Base-by-base conservation (phyloP, 177 flowering plant genomes). In the Vitis hybrid region DNA sequence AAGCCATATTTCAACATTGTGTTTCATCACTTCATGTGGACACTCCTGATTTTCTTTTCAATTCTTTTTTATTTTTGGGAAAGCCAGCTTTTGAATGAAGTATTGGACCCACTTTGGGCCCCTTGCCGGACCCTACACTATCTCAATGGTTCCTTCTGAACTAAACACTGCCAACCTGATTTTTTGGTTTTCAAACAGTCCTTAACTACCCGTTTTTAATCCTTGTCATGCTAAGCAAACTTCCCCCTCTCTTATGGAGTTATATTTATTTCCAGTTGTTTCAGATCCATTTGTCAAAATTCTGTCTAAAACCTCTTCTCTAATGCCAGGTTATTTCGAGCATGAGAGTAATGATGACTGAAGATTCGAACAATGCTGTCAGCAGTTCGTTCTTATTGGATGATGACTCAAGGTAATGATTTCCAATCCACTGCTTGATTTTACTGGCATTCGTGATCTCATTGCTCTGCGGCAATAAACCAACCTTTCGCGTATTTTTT, bases 321-420 rank as follows among this genome's bases (percentile, higher is more conserved):
- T 12, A 51, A 26, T 52, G 45, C 13, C 75, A 83, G 86, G 82
- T 83, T 65, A 83, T 83, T 67, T 72, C 82, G 34, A 80, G 77
- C 56, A 83, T 83, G 82, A 72, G 86, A 68, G 75, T 75, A 49
- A 66, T 81, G 78, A 81, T 83, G 86, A 79, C 83, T 2, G 86
- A 83, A 60, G 86, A 83, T 68, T 79, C 86, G 8, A 77, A 78
- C 72, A 83, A 70, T 71, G 73, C 82, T 21, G 79, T 81, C 40
- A 81, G 82, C 79, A 83, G 74, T 66, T 83, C 86, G 34, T 83
- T 83, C 76, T 66, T 83, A 56, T 72, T 83, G 56, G 86, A 83
- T 50, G 84, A 78, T 50, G 86, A 83, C 68, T 83, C 86, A 57
- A 81, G 86, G 86, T 83, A 74, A 32, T 57, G 55, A 51, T 21